Conservation (phyloP, 345 rosid species). For the Lumnitzera littorea region DNA sequence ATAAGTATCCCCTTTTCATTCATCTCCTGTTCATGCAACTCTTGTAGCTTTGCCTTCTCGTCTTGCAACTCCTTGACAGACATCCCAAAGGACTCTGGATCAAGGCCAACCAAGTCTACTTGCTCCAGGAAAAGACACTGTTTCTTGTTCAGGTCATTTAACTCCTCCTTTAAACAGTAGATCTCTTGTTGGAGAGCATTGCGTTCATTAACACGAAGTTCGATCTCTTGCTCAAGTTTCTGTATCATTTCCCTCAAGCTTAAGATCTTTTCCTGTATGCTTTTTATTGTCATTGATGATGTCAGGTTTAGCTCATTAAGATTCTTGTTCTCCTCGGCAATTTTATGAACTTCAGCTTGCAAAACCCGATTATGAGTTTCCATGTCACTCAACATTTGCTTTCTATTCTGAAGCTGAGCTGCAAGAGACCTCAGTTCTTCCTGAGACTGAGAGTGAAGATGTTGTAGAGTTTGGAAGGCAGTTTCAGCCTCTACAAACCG, state of each 20-base stretch:
- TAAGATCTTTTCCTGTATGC: constrained; percentile 62
- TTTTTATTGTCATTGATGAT: constrained; percentile 58
- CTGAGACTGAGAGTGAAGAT: constrained; percentile 91
- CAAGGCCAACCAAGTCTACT: constrained; percentile 64
- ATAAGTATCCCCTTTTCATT: constrained; percentile 46
- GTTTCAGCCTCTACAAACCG: constrained; percentile 95
- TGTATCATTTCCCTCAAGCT: constrained; percentile 58
- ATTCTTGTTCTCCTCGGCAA: constrained; percentile 45
- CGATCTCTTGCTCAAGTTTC: constrained; percentile 91
- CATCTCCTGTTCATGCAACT: constrained; percentile 39
- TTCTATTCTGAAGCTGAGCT: constrained; percentile 49
- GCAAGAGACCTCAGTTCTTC: constrained; percentile 80
- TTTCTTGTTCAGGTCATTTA: constrained; percentile 65
- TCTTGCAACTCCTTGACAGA: constrained; percentile 65
- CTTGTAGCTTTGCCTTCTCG: constrained; percentile 52
- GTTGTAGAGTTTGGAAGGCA: constrained; percentile 93
- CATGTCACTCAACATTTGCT: constrained; percentile 55
- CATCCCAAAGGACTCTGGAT: constrained; percentile 49
- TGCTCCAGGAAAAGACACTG: constrained; percentile 53
- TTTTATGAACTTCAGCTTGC: constrained; percentile 46
- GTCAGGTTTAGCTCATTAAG: constrained; percentile 60
- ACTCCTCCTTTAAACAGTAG: constrained; percentile 89
- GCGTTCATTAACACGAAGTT: constrained; percentile 76
- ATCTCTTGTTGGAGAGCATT: constrained; percentile 98
- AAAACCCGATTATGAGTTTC: constrained; percentile 52